A percentile compares a stretch with the other conserved stretches of the same genome.
Evolutionary conservation across 192 early-diverging fungal species (phyloP).

Genomic region (Coemansia brasiliensis): DNA sequence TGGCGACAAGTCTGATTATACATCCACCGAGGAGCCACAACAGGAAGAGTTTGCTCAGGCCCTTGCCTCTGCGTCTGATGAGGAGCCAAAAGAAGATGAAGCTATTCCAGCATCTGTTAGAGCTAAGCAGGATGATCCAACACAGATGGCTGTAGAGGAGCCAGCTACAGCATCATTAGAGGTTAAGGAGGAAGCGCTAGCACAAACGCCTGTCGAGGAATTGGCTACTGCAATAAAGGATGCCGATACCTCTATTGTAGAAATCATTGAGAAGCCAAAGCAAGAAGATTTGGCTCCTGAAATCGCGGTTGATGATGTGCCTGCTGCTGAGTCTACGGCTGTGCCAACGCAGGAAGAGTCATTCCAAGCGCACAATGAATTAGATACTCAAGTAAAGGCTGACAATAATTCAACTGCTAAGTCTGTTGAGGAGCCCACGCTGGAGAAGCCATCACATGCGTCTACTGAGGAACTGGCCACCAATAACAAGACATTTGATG

Average conservation of each 20-base stretch:
- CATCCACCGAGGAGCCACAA: too few relatives aligned
- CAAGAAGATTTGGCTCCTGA: too few relatives aligned
- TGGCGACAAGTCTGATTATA: background rate
- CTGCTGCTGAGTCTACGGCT: background rate
- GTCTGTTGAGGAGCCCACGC: background rate
- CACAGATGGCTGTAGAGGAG: background rate
- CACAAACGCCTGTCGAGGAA: background rate
- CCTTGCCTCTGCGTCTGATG: background rate
- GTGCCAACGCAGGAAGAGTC: background rate
- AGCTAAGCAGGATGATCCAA: too few relatives aligned
- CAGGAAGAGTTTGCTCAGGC: background rate
- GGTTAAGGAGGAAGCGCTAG: background rate
- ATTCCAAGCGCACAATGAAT: background rate
- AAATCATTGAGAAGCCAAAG: too few relatives aligned
- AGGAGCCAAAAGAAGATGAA: background rate
- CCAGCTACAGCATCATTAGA: background rate
- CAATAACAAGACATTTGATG: too few relatives aligned
- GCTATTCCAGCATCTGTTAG: background rate
- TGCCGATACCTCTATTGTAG: too few relatives aligned
- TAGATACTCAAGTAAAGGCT: background rate
- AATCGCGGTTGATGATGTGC: background rate
- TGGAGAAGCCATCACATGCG: background rate
- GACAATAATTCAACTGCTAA: constrained; percentile 4
- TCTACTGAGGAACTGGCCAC: background rate
- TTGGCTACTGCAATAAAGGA: background rate